Conservation (phyloP, 2,329 filamentous ascomycete species). For the Hypoxylon sp. region DNA sequence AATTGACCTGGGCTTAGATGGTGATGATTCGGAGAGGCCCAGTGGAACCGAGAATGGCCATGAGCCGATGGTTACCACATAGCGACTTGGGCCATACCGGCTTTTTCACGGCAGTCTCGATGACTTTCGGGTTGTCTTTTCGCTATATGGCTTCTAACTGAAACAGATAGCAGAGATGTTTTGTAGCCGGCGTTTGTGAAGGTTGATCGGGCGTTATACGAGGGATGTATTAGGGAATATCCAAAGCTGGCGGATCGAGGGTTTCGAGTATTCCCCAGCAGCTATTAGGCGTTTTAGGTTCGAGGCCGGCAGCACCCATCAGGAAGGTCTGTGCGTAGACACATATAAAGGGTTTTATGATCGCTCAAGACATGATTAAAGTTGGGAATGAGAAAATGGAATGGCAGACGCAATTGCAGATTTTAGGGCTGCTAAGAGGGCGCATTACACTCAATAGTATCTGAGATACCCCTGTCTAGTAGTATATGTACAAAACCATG, state of each 20-base stretch:
- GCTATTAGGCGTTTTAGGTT: constrained; percentile 35
- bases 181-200: constrained; percentile 16
- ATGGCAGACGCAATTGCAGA: background rate
- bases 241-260: constrained; percentile 10
- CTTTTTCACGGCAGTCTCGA: constrained; percentile 15
- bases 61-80: constrained; percentile 67
- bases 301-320: background rate
- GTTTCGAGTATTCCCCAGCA: background rate
- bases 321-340: constrained; percentile 16
- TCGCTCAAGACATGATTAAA: constrained; percentile 27
- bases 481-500: constrained; percentile 41
- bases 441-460: constrained; percentile 19
- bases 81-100: constrained; percentile 38
- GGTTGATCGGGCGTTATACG: constrained; percentile 27
- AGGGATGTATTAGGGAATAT: constrained; percentile 15
- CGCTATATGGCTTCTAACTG: background rate
- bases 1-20: constrained; percentile 59
- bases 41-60: constrained; percentile 59
- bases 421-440: constrained; percentile 1
- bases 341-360: constrained; percentile 19
- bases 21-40: constrained; percentile 48
- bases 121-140: constrained; percentile 2
- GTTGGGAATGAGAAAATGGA: constrained; percentile 8
- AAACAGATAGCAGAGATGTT: background rate
- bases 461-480: constrained; percentile 42